Percentiles rank a stretch among this genome's conserved stretches.
Evolutionary conservation across 2,329 filamentous ascomycete species (phyloP).

Genomic region (Alternaria angustiovoidea): DNA sequence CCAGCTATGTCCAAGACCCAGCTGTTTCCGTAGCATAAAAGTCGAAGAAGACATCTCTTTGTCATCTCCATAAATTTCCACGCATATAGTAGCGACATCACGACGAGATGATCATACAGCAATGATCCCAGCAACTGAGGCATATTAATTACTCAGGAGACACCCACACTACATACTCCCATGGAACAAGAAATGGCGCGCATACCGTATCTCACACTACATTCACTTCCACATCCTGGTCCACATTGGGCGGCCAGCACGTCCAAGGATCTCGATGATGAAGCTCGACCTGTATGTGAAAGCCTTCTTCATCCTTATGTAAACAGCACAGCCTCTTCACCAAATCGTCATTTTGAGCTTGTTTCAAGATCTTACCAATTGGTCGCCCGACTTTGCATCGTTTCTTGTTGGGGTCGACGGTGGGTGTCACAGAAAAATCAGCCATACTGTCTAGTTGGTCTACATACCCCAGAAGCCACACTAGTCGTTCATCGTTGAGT

Average conservation of each 20-base stretch:
- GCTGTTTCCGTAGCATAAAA: neutral
- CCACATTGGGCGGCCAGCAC: neutral
- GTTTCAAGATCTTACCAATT: neutral
- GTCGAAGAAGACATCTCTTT: neutral
- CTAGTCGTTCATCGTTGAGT: neutral
- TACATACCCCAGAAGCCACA: neutral
- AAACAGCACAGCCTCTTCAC: neutral
- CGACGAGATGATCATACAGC: no score
- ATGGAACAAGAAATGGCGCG: no score
- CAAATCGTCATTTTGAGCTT: neutral
- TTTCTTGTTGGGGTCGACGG: neutral
- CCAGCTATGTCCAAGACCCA: neutral
- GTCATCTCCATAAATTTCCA: neutral
- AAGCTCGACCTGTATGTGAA: neutral
- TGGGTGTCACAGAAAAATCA: neutral
- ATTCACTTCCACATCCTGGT: neutral
- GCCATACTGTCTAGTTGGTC: neutral
- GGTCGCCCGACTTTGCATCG: neutral
- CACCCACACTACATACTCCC: no score
- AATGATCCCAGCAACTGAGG: no score
- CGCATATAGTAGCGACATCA: neutral
- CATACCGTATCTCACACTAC: neutral
- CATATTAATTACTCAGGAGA: no score
- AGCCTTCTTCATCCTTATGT: neutral
- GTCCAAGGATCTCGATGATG: neutral